phyloP scores from a whole-genome alignment of 2,329 filamentous ascomycete species.

The Trichoderma atroviride region DNA sequence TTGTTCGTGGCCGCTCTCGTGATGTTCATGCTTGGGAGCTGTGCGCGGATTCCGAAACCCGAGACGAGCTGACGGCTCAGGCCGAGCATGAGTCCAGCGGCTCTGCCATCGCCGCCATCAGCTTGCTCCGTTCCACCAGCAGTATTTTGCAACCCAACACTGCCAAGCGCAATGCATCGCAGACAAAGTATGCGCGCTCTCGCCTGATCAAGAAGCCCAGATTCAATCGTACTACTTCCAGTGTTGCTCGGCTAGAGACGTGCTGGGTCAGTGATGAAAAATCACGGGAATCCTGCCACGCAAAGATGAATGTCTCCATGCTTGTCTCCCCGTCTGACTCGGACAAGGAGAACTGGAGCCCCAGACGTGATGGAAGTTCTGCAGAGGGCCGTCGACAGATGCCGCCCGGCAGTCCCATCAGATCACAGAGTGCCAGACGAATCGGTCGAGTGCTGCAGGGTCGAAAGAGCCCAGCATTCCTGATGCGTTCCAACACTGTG shows the following conservation, averaged over 20 bases:
- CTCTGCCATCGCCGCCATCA: constrained; percentile 80
- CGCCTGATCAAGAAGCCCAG: constrained; percentile 63
- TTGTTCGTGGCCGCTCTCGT: constrained; percentile 73
- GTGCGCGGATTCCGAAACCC: constrained; percentile 78
- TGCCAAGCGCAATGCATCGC: constrained; percentile 65
- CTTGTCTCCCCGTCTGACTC: constrained; percentile 62
- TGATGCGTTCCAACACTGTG: constrained; percentile 47
- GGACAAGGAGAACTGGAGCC: constrained; percentile 92
- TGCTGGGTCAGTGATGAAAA: constrained; percentile 36
- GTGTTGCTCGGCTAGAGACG: constrained; percentile 62
- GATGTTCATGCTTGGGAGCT: constrained; percentile 91
- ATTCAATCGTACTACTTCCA: constrained; percentile 63
- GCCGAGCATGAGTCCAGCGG: constrained; percentile 79
- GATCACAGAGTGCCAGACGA: constrained; percentile 44
- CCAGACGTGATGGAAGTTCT: constrained; percentile 51
- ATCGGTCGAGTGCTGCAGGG: constrained; percentile 47
- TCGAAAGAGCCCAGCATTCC: constrained; percentile 39
- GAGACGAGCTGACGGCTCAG: constrained; percentile 77
- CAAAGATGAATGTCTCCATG: constrained; percentile 46
- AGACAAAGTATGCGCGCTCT: constrained; percentile 37
- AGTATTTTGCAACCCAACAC: constrained; percentile 56
- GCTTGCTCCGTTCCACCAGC: constrained; percentile 73
- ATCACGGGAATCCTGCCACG: constrained; percentile 30
- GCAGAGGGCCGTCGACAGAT: constrained; percentile 40
- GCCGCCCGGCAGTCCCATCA: constrained; percentile 40